phyloP scores from a whole-genome alignment of 208 protist genomes.

The Sergeia podlipaevii region DNA sequence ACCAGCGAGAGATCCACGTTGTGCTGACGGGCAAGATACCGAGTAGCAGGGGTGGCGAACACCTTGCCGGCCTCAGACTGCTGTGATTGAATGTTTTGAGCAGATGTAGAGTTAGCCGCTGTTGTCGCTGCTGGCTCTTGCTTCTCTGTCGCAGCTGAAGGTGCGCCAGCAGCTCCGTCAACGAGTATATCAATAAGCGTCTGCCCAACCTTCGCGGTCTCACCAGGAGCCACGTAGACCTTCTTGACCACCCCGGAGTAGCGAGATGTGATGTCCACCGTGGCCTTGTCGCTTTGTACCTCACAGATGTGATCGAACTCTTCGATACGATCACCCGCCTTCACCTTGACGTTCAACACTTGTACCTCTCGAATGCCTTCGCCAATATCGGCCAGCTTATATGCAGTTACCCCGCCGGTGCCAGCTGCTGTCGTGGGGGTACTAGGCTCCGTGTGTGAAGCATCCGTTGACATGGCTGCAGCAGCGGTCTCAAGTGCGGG shows the following conservation, averaged over 20 bases:
- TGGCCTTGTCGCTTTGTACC: slow-evolving; percentile 95
- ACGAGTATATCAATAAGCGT: slow-evolving; percentile 91
- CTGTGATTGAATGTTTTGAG: neutral
- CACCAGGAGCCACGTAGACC: slow-evolving; percentile 77
- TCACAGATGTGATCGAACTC: slow-evolving; percentile 95
- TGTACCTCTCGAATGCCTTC: slow-evolving; percentile 96
- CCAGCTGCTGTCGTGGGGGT: too few relatives aligned
- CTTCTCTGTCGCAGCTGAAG: slow-evolving; percentile 9
- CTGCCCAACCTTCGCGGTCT: slow-evolving; percentile 79
- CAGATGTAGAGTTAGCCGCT: neutral
- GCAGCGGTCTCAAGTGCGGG: neutral
- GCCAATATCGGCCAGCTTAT: slow-evolving; percentile 94
- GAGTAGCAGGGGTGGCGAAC: slow-evolving; percentile 90
- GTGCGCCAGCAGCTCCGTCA: slow-evolving; percentile 13
- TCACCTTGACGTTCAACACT: slow-evolving; percentile 90
- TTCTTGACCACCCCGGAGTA: slow-evolving; percentile 87
- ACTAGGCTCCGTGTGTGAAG: too few relatives aligned
- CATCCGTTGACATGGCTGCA: too few relatives aligned
- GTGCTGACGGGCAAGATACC: slow-evolving; percentile 82
- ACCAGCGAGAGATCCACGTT: slow-evolving; percentile 70
- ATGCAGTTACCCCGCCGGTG: slow-evolving; percentile 34
- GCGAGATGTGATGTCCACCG: slow-evolving; percentile 91
- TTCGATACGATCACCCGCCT: slow-evolving; percentile 86
- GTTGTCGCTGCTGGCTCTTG: neutral
- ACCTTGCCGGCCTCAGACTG: slow-evolving; percentile 26